These are phyloP conservation scores for Thelonectria blattea DNA, from an alignment of 2,329 filamentous ascomycete genomes.

Conservation along the genomic window DNA sequence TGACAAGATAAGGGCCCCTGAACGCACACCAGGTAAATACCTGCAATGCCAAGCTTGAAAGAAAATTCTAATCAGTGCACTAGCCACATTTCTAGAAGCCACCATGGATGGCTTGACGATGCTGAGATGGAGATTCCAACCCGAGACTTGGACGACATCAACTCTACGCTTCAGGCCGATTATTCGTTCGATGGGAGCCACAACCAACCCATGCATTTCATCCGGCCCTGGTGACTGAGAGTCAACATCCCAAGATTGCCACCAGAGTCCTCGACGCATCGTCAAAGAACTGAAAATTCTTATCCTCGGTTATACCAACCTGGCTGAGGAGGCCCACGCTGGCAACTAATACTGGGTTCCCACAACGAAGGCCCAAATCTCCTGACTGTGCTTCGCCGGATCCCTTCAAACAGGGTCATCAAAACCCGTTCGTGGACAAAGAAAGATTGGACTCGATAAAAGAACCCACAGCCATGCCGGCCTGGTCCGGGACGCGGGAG, in stretches of 20 bases:
- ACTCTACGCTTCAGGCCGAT: slow-evolving; percentile 3
- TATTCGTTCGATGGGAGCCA: background rate
- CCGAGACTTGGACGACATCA: slow-evolving; percentile 1
- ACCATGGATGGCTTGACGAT: slow-evolving; percentile 4
- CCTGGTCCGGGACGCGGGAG: slow-evolving; percentile 24
- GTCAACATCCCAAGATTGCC: background rate
- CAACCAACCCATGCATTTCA: background rate
- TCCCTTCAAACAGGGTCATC: background rate
- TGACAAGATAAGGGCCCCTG: background rate
- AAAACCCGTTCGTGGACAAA: slow-evolving; percentile 10
- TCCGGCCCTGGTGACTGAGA: background rate
- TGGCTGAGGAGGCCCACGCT: slow-evolving; percentile 19
- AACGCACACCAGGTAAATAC: background rate
- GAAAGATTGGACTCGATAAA: background rate
- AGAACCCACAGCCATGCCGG: slow-evolving; percentile 18
- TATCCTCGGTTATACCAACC: slow-evolving; percentile 37
- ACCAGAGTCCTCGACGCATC: background rate
- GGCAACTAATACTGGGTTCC: slow-evolving; percentile 15
- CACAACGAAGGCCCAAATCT: slow-evolving; percentile 22
- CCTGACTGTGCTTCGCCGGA: slow-evolving; percentile 28
- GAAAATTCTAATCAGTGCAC: background rate
- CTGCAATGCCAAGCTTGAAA: background rate
- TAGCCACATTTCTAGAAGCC: slow-evolving; percentile 15
- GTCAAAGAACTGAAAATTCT: slow-evolving; percentile 1
- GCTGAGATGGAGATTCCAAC: slow-evolving; percentile 8